phyloP scores from a whole-genome alignment of 2,329 filamentous ascomycete genomes.

The Penicillium sp. region DNA sequence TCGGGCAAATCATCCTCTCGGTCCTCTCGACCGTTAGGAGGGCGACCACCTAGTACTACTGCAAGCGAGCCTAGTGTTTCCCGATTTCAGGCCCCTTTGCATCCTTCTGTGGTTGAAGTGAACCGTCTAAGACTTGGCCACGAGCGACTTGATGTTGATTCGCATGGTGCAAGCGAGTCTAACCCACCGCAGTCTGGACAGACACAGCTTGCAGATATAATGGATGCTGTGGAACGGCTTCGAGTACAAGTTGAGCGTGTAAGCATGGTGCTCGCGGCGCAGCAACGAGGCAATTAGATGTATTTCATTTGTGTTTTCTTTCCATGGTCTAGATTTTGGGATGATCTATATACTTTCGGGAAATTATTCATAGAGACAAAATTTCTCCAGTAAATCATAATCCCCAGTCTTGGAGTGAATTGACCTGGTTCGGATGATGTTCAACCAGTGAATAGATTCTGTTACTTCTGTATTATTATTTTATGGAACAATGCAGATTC shows the following conservation, averaged over 20 bases:
- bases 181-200: constrained; percentile 20
- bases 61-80: constrained; percentile 23
- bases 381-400: background rate
- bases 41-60: constrained; percentile 20
- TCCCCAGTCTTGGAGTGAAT: too few relatives aligned
- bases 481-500: background rate
- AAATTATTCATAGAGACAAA: background rate
- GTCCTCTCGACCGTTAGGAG: constrained; percentile 22
- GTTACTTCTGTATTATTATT: background rate
- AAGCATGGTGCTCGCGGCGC: constrained; percentile 27
- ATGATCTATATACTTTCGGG: background rate
- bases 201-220: constrained; percentile 32
- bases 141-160: constrained; percentile 23
- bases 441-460: background rate
- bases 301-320: background rate
- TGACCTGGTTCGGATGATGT: too few relatives aligned
- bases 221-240: constrained; percentile 37
- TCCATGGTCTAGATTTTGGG: background rate
- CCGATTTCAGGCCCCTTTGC: constrained; percentile 26
- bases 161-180: constrained; percentile 26
- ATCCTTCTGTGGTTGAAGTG: constrained; percentile 24
- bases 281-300: constrained; percentile 12
- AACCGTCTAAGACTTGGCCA: constrained; percentile 22
- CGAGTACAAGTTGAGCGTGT: constrained; percentile 37
- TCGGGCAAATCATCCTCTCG: constrained; percentile 9